Base-by-base conservation (phyloP, 2,329 filamentous ascomycete genomes). In the Trichoderma simmonsii region DNA sequence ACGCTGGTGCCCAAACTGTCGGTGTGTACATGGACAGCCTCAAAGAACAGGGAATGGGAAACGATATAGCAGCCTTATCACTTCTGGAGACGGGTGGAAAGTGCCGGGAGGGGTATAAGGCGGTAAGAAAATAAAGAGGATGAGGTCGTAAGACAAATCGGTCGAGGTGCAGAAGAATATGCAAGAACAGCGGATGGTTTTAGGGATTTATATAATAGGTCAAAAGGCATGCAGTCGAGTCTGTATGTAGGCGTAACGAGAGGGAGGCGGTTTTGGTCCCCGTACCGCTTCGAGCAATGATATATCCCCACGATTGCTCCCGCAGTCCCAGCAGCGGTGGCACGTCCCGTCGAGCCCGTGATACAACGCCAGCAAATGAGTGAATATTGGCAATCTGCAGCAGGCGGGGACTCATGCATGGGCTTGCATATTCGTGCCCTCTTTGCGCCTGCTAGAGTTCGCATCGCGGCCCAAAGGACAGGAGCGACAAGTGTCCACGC, bases 91-190 rank as follows among this genome's bases (percentile, higher is more conserved):
- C 57, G 39, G 39, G 43, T 70, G 67, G 67, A 26, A 70, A 54
- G 57, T 12, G 39, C 18, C 56, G 67, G 67, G 67, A 70, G 67
- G 67, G 67, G 67, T 54, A 48, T 28, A 59, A 70, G 67, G 67
- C 67, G 67, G 67, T 70, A 70, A 70, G 67, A 70, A 54, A 70
- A 70, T 70, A 62, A 70, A 36, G 57, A 70, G 67, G 57, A 70
- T 48, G 28, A 54, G 28, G 28, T 54, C 39, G 57, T 70, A 62
- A 62, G 67, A 62, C 65, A 62, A 51, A 34, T 62, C 36, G 34
- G 67, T 70, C 67, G 39, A 43, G 67, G 36, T 70, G 67, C 67
- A 61, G 67, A 54, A 34, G 5, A 21, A 39, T 26, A 70, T 60
- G 56, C 67, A 54, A 61, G 39, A 51, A 15, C 32, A 54, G 39